Base-by-base conservation (phyloP, 148 eudicot genomes). In the Fallopia convolvulus region DNA sequence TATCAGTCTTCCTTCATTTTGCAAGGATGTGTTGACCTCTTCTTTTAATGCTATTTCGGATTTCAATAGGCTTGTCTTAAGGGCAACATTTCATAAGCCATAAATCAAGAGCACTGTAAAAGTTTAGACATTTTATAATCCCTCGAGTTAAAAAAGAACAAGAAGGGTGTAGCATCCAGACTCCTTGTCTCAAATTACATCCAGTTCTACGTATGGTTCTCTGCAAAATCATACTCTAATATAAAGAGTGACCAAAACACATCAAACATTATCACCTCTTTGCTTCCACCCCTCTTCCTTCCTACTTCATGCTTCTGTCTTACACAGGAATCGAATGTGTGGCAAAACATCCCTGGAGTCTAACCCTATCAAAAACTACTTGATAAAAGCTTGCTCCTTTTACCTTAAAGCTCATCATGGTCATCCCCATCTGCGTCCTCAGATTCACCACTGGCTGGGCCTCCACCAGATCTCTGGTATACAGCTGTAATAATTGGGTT, bases 401-500 rank as follows among this genome's bases (percentile, higher is more conserved):
- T 52, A 14, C 41, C 55, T 76, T 36, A 76, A 58, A 76, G 68
- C 78, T 76, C 66, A n/a, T 76, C 78, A 3, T 56, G 78, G 36
- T 30, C 77, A 52, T 76, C 70, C 46, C 74, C 83, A 12, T 77
- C 75, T 5, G 50, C 75, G 7, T 81, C 78, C 26, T 74, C 75
- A 15, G 80, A 47, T 2, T 26, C 50, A 6, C 58, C 39, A 20
- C 47, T 13, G 2, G 68, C 3, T 10, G 78, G 47, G 5, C 50
- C 50, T 42, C 53, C 73, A 14, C 80, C 80, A 55, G 73, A 58
- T 17, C 72, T 68, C 58, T 74, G 75, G 72, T 74, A 78, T 8
- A 60, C 77, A 15, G 55, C 65, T 20, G 56, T 75, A n/a, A 78
- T 68, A 2, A 82, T 55, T 2, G 84, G 84, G 56, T 82, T 82